Conservation (phyloP, 176 grass and related monocot genomes). For the Ananas comosus region DNA sequence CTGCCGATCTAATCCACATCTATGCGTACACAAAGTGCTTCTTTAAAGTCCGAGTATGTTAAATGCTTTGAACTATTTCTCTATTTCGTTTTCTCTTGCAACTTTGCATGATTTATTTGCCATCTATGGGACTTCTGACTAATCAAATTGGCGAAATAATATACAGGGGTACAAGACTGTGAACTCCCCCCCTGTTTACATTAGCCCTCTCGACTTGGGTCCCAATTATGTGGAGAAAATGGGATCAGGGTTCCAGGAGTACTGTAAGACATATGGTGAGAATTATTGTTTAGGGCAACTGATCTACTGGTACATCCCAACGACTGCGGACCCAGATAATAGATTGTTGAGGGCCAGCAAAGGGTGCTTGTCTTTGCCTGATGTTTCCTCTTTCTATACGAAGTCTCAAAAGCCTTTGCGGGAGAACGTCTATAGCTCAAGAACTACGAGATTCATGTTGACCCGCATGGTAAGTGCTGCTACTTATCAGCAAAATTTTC, state of each 20-base stretch:
- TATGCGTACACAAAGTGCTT: conserved; percentile 98
- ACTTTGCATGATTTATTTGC: conserved; percentile 13
- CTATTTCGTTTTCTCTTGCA: conserved; percentile 2
- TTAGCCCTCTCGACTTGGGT: conserved; percentile 91
- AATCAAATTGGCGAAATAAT: conserved; percentile 17
- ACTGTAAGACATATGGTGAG: conserved; percentile 72
- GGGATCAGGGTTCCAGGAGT: conserved; percentile 82
- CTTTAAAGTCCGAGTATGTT: conserved; percentile 68
- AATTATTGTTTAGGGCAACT: conserved; percentile 93
- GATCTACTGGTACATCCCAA: conserved; percentile 95
- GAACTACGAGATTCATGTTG: conserved; percentile 94
- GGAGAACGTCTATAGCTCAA: conserved; percentile 70
- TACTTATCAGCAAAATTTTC: too few species aligned
- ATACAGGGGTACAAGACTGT: conserved; percentile 83
- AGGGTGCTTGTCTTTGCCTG: conserved; percentile 80
- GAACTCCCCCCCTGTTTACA: conserved; percentile 76
- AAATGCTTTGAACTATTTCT: neutral
- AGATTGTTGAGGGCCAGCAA: conserved; percentile 82
- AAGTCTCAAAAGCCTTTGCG: conserved; percentile 56
- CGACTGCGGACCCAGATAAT: conserved; percentile 69
- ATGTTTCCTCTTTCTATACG: conserved; percentile 77
- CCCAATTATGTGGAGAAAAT: conserved; percentile 93
- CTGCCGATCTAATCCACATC: conserved; percentile 94
- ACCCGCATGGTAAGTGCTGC: conserved; percentile 78
- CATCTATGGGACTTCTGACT: conserved; percentile 13